Percentiles rank a stretch among this genome's conserved stretches.
Conservation (phyloP, 371 early-diverging fungal species). For the Synchytrium microbalum region DNA sequence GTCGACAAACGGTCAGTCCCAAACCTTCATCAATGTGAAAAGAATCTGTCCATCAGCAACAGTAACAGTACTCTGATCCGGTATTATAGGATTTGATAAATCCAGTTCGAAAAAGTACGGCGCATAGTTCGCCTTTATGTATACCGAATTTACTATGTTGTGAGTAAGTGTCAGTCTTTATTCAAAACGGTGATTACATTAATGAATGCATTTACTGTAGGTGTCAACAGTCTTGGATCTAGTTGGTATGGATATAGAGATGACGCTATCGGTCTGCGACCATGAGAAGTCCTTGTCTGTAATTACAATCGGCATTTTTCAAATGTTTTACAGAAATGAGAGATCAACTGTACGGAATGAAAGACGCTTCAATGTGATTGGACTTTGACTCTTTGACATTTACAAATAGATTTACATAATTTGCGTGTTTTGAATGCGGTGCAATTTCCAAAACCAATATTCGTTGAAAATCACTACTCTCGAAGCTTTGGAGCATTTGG, state of each 20-base stretch:
- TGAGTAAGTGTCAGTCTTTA: neutral
- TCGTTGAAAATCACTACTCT: too few species aligned
- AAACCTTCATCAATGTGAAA: conserved; percentile 32
- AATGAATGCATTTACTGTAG: neutral
- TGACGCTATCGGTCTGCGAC: neutral
- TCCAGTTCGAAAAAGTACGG: conserved; percentile 45
- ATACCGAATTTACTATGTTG: conserved; percentile 29
- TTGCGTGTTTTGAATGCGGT: too few species aligned
- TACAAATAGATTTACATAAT: too few species aligned
- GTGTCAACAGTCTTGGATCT: neutral
- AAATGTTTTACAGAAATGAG: too few species aligned
- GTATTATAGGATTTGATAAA: conserved; percentile 21
- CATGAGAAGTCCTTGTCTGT: neutral
- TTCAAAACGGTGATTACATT: neutral
- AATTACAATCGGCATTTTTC: neutral
- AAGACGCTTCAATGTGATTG: too few species aligned
- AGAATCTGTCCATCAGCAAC: conserved; percentile 28
- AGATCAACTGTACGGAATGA: too few species aligned
- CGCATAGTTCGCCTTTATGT: conserved; percentile 39
- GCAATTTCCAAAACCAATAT: too few species aligned
- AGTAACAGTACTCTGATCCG: conserved; percentile 22
- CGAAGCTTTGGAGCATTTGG: too few species aligned
- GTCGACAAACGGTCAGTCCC: neutral
- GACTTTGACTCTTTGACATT: too few species aligned
- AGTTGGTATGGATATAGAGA: neutral